Evolutionary conservation across 2,329 filamentous ascomycete species (phyloP).

Genomic region (Colletotrichum cereale): DNA sequence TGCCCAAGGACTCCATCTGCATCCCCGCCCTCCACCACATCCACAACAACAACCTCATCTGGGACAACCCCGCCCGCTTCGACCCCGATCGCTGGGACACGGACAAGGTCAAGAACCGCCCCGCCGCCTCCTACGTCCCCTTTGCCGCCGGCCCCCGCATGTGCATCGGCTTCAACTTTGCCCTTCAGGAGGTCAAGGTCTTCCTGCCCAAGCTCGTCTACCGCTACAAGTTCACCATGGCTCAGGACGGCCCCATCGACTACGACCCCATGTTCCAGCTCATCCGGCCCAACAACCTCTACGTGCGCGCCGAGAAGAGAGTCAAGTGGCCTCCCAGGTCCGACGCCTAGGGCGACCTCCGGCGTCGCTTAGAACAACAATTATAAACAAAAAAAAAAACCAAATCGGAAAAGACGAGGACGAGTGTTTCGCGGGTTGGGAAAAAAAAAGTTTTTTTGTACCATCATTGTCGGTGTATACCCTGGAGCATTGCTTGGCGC

Average conservation of each 20-base stretch:
- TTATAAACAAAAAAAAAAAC: no score
- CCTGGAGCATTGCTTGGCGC: conserved; percentile 40
- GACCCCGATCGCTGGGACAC: conserved; percentile 72
- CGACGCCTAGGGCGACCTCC: neutral
- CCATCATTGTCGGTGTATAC: conserved; percentile 39
- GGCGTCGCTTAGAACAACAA: no score
- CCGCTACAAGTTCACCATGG: conserved; percentile 67
- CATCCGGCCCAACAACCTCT: conserved; percentile 67
- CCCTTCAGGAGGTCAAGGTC: conserved; percentile 70
- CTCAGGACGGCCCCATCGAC: conserved; percentile 63
- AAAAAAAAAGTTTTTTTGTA: conserved; percentile 21
- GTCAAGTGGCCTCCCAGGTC: conserved; percentile 59
- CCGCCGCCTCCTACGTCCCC: conserved; percentile 66
- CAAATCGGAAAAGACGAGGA: no score
- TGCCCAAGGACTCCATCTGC: conserved; percentile 65
- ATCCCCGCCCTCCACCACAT: conserved; percentile 66
- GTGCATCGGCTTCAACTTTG: conserved; percentile 76
- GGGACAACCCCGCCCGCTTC: conserved; percentile 70
- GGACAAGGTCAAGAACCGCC: conserved; percentile 63
- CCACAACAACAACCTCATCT: conserved; percentile 66
- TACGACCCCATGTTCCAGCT: conserved; percentile 72
- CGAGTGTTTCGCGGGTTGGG: neutral
- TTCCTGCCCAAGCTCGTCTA: conserved; percentile 70
- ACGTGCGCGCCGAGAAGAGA: conserved; percentile 62
- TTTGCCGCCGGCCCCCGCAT: conserved; percentile 69